These are phyloP conservation scores for Graphium sp. DNA, from an alignment of 2,329 filamentous ascomycete genomes.

Conservation along the genomic window DNA sequence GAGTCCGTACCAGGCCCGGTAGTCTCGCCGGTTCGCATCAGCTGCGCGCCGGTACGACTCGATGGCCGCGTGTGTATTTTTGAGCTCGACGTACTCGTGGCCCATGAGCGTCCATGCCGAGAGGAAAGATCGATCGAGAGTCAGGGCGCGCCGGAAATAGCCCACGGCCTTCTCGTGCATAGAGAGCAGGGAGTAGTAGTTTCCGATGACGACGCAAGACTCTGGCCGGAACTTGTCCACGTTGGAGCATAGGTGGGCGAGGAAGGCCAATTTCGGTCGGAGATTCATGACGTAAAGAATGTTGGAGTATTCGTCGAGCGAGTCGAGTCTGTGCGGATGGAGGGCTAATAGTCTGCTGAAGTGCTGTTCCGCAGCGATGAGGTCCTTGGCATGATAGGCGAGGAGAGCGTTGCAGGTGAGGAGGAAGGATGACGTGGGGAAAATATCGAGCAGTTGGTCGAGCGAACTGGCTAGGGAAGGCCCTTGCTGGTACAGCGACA, in stretches of 20 bases:
- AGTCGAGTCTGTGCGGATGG: constrained; percentile 61
- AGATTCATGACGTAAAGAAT: constrained; percentile 87
- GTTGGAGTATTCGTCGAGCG: constrained; percentile 91
- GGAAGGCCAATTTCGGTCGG: constrained; percentile 76
- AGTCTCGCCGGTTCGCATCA: constrained; percentile 89
- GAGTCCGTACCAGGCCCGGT: constrained; percentile 93
- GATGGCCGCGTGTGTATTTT: constrained; percentile 95
- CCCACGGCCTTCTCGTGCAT: constrained; percentile 96
- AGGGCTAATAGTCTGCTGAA: constrained; percentile 68
- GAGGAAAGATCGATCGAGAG: constrained; percentile 75
- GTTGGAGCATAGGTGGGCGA: constrained; percentile 78
- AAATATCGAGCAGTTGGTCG: constrained; percentile 64
- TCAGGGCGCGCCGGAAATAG: constrained; percentile 87
- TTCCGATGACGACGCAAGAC: constrained; percentile 91
- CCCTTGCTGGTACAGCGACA: constrained; percentile 81
- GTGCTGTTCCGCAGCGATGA: constrained; percentile 49
- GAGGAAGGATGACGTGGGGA: constrained; percentile 76
- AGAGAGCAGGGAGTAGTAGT: constrained; percentile 89
- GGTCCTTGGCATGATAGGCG: constrained; percentile 77
- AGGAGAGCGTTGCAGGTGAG: constrained; percentile 79
- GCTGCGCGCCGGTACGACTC: constrained; percentile 92
- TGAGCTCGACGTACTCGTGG: constrained; percentile 96
- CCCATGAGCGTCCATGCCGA: constrained; percentile 98
- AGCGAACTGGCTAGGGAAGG: constrained; percentile 58
- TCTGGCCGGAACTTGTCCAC: constrained; percentile 95